Evolutionary conservation across 768 basidiomycete species (phyloP), one percentile per base, ranked within the genome.

Genomic region (Naganishia antarctica): DNA sequence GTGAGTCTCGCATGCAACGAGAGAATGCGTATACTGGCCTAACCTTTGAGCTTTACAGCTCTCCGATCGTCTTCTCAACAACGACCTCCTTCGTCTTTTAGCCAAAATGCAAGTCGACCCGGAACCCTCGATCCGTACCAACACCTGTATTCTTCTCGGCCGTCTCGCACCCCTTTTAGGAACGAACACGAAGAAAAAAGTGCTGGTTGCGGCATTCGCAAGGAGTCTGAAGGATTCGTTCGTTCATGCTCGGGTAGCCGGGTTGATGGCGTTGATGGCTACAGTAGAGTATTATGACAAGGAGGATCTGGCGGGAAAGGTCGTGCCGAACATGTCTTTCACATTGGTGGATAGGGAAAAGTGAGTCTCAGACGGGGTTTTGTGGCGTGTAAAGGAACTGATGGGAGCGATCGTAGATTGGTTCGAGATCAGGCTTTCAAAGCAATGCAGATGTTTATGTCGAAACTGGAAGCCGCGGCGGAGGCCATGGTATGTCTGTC

Each of bases 351-450:
- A 98, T 74, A 87, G 87, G 74, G 94, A 99, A 76, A 98, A 93
- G 93, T 96, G 71, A 62, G 84, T 70, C 7, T 8, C 9, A 3
- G 9, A 18, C 28, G 15, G n/a, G n/a, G n/a, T n/a, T 8, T 18
- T 5, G 18, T 45, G 16, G 51, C 15, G 47, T 9, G 34, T 18
- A 41, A n/a, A 18, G 26, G 3, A 32, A n/a, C 53, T 48, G 32
- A 25, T 47, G 25, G 47, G 63, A 21, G 21, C 37, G 3, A 34
- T 29, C 9, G 0, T 69, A 98, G 94, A 70, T 76, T 90, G 7
- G 94, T 98, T 0, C 84, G 96, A 21, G 93, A 97, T 77, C 94
- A 97, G 71, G 94, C 90, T 1, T 97, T 94, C 82, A 94, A 89
- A 77, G 88, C 91, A 6, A 81, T 94, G 61, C 89, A 90, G 45